A percentile compares a stretch with the other conserved stretches of the same genome.
These are phyloP conservation scores for Lactarius hatsudake DNA, from an alignment of 768 basidiomycete species.

Conservation along the genomic window DNA sequence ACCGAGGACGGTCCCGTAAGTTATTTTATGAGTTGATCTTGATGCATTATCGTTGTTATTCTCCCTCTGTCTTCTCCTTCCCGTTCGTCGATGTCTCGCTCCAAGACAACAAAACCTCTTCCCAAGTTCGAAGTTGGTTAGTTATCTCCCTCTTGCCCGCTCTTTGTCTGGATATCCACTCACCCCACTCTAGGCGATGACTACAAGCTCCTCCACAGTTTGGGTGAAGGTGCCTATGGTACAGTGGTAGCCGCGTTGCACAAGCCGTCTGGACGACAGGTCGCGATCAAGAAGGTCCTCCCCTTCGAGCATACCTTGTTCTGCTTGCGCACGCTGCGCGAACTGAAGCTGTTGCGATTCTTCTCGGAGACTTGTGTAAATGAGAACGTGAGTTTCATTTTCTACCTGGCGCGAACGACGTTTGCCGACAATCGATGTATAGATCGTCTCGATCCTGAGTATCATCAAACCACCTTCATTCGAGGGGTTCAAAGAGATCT, in stretches of 20 bases:
- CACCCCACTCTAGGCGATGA: slow-evolving; percentile 53
- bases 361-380: slow-evolving; percentile 77
- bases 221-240: slow-evolving; percentile 88
- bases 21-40: background rate
- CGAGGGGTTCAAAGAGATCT: slow-evolving; percentile 83
- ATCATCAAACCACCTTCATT: slow-evolving; percentile 78
- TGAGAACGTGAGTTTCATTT: slow-evolving; percentile 57
- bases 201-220: slow-evolving; percentile 68
- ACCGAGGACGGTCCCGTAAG: background rate
- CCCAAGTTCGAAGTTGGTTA: slow-evolving; percentile 73
- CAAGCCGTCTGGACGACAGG: slow-evolving; percentile 73
- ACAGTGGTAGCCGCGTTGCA: slow-evolving; percentile 88
- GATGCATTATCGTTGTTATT: slow-evolving; percentile 23
- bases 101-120: slow-evolving; percentile 58
- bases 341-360: slow-evolving; percentile 87
- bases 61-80: background rate
- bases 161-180: background rate
- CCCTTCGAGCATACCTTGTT: slow-evolving; percentile 95
- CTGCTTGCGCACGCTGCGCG: slow-evolving; percentile 83
- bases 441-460: slow-evolving; percentile 93
- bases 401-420: slow-evolving; percentile 10
- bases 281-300: slow-evolving; percentile 94
- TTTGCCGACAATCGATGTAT: slow-evolving; percentile 8
- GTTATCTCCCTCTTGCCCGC: slow-evolving; percentile 21
- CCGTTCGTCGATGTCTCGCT: slow-evolving; percentile 11